These are phyloP conservation scores for Claviceps sp. DNA, from an alignment of 2,329 filamentous ascomycete genomes.

Conservation along the genomic window DNA sequence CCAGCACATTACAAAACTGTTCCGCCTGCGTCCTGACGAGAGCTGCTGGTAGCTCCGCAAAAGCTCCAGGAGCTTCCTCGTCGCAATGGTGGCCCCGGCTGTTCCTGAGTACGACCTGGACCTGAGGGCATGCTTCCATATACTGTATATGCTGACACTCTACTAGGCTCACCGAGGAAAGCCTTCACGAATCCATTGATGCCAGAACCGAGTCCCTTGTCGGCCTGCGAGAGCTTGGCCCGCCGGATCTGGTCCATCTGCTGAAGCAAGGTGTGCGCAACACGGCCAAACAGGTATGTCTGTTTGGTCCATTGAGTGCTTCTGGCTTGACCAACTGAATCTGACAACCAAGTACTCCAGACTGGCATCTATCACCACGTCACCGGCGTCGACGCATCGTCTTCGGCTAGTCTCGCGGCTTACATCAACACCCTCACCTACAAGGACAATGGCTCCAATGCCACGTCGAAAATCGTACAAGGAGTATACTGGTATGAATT, in stretches of 20 bases:
- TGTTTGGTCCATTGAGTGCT: background rate
- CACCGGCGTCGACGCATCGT: constrained; percentile 91
- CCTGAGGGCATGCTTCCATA: background rate
- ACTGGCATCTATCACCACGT: constrained; percentile 95
- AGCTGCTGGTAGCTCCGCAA: background rate
- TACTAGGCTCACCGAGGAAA: constrained; percentile 78
- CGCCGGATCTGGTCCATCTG: constrained; percentile 89
- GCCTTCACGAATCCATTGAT: constrained; percentile 82
- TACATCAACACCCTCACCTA: constrained; percentile 98
- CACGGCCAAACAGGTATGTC: constrained; percentile 38
- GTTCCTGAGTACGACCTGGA: constrained; percentile 52
- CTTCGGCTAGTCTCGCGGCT: constrained; percentile 87
- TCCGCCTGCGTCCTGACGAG: background rate
- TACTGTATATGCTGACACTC: constrained; percentile 11
- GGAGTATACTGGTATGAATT: constrained; percentile 74
- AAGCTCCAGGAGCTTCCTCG: constrained; percentile 8
- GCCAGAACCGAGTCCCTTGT: constrained; percentile 81
- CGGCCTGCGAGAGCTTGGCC: constrained; percentile 80
- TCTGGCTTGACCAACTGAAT: background rate
- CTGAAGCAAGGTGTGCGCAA: constrained; percentile 58
- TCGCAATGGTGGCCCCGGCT: constrained; percentile 58
- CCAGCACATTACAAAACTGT: background rate
- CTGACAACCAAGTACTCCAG: constrained; percentile 29
- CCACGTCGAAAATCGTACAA: constrained; percentile 71
- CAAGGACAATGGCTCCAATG: constrained; percentile 62